Evolutionary conservation across 345 rosid species (phyloP).

Genomic region (Aurinia saxatilis): DNA sequence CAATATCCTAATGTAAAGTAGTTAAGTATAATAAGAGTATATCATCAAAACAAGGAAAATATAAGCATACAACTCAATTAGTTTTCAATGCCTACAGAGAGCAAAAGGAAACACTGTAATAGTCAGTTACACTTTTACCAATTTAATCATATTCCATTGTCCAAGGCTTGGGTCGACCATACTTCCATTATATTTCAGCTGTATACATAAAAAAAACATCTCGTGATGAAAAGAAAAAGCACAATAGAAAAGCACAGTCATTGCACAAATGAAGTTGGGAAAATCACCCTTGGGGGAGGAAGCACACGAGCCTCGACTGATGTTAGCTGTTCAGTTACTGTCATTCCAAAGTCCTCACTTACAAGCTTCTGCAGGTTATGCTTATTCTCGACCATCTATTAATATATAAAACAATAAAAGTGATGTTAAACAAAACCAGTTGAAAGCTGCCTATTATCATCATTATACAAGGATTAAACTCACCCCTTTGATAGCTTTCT

Average conservation of each 20-base stretch:
- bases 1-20: not conserved
- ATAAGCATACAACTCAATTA: not conserved
- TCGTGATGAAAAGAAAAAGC: not conserved
- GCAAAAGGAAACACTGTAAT: slow-evolving; percentile 31
- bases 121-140: slow-evolving; percentile 37
- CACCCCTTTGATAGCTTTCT: slow-evolving; percentile 3
- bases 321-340: slow-evolving; percentile 31
- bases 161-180: slow-evolving; percentile 49
- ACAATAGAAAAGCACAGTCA: not conserved
- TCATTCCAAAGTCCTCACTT: slow-evolving; percentile 50
- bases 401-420: not conserved
- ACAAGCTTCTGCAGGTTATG: slow-evolving; percentile 18
- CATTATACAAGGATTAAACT: not conserved
- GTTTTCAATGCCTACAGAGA: not conserved
- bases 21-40: not conserved
- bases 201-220: slow-evolving; percentile 18
- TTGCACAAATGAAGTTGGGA: not conserved
- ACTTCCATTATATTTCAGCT: slow-evolving; percentile 63
- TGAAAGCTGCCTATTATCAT: not conserved
- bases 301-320: slow-evolving; percentile 56
- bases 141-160: slow-evolving; percentile 78
- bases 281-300: slow-evolving; percentile 55
- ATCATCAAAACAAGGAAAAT: not conserved
- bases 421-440: not conserved
- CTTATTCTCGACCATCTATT: slow-evolving; percentile 28